These are phyloP conservation scores for Colletotrichum ledebouriae DNA, from an alignment of 2,329 filamentous ascomycete species.

Conservation along the genomic window DNA sequence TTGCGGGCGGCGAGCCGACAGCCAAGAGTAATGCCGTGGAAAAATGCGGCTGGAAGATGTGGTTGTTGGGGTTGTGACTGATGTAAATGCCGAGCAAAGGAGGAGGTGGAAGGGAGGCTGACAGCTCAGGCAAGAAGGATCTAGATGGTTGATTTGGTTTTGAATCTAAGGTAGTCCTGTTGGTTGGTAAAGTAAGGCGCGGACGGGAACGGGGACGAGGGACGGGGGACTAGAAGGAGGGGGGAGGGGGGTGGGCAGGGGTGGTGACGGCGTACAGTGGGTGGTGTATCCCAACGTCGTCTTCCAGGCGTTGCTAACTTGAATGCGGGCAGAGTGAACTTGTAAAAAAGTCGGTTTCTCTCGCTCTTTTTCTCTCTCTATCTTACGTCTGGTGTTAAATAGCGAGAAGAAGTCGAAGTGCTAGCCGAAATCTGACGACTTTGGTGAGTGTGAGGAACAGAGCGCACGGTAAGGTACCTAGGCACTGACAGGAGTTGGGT, in stretches of 20 bases:
- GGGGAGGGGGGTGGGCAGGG: no score
- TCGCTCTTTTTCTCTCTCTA: background rate
- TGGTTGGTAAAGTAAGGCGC: background rate
- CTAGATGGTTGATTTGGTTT: constrained; percentile 8
- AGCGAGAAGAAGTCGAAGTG: constrained; percentile 10
- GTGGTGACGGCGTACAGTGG: no score
- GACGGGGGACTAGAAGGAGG: no score
- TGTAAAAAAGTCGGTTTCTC: no score
- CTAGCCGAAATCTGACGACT: constrained; percentile 4
- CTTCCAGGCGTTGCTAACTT: no score
- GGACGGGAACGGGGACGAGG: constrained; percentile 6
- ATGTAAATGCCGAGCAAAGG: constrained; percentile 7
- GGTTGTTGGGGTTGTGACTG: background rate
- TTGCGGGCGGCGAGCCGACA: constrained; percentile 8
- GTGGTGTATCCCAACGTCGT: no score
- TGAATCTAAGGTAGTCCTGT: background rate
- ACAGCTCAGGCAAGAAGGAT: constrained; percentile 16
- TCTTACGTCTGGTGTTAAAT: constrained; percentile 9
- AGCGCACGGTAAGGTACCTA: background rate
- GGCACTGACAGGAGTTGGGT: constrained; percentile 12
- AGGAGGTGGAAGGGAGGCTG: constrained; percentile 1
- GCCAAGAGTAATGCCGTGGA: background rate
- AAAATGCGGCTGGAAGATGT: constrained; percentile 2
- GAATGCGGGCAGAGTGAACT: no score
- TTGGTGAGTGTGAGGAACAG: constrained; percentile 13